Conservation (phyloP, 2,329 filamentous ascomycete species). For the Curvularia verruculosa region DNA sequence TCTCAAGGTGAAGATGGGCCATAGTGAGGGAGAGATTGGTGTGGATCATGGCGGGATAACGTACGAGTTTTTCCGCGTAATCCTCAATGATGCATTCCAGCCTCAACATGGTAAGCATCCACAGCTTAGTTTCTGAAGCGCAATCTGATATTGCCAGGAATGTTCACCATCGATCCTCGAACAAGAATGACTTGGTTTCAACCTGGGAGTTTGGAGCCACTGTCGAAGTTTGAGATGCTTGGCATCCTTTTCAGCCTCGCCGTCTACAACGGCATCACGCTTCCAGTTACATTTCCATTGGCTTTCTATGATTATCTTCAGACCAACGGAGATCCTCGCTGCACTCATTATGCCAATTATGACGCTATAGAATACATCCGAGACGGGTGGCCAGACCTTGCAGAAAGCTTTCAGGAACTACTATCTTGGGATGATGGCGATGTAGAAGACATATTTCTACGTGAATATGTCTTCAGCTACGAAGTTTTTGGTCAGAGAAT, state of each 20-base stretch:
- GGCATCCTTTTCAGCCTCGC: constrained; percentile 88
- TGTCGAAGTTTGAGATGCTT: constrained; percentile 89
- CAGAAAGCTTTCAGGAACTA: constrained; percentile 73
- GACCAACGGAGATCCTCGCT: constrained; percentile 62
- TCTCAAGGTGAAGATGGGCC: constrained; percentile 84
- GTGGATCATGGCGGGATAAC: constrained; percentile 95
- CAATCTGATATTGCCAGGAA: constrained; percentile 51
- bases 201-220: constrained; percentile 77
- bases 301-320: constrained; percentile 78
- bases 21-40: constrained; percentile 81
- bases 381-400: constrained; percentile 88
- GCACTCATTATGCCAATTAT: not conserved
- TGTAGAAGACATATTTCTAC: constrained; percentile 80
- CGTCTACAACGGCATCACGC: constrained; percentile 88
- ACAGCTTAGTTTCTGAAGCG: not conserved
- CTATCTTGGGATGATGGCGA: constrained; percentile 80
- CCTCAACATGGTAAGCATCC: constrained; percentile 68
- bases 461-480: constrained; percentile 86
- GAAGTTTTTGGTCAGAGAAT: constrained; percentile 61
- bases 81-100: constrained; percentile 78
- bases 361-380: constrained; percentile 69
- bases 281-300: constrained; percentile 87
- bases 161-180: constrained; percentile 77
- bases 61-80: constrained; percentile 91
- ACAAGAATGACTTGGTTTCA: constrained; percentile 89